Evolutionary conservation across 2,329 filamentous ascomycete species (phyloP).

Genomic region (Fusarium nematophilum): DNA sequence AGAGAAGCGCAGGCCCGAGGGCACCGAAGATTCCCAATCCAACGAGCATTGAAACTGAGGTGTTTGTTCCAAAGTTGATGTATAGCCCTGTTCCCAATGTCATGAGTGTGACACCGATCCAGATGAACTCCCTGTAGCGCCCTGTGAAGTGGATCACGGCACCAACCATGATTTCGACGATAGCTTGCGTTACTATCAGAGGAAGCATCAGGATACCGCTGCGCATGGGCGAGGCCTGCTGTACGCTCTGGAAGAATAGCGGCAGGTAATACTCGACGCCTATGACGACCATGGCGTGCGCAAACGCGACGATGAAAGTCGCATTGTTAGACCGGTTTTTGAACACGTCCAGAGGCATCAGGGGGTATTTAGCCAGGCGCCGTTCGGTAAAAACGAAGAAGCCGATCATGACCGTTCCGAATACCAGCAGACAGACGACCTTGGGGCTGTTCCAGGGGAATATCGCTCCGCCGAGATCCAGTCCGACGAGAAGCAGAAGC

Average conservation of each 20-base stretch:
- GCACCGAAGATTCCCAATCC: conserved; percentile 3
- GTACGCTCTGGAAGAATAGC: conserved; percentile 18
- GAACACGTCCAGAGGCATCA: conserved; percentile 14
- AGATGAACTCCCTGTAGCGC: conserved; percentile 2
- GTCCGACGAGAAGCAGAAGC: conserved; percentile 11
- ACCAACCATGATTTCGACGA: not conserved
- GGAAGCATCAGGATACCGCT: no score
- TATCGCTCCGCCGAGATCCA: conserved; percentile 13
- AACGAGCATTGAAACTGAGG: not conserved
- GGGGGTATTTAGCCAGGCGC: conserved; percentile 13
- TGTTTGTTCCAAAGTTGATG: no score
- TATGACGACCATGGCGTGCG: conserved; percentile 3
- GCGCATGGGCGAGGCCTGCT: not conserved
- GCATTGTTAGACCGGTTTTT: conserved; percentile 4
- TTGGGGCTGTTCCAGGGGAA: conserved; percentile 14
- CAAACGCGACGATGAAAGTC: conserved; percentile 1
- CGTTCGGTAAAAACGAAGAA: conserved; percentile 7
- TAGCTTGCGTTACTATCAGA: no score
- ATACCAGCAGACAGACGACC: conserved; percentile 15
- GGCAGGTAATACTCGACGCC: conserved; percentile 9
- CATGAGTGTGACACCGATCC: not conserved
- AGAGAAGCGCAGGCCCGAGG: not conserved
- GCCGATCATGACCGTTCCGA: not conserved
- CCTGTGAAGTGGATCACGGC: conserved; percentile 1
- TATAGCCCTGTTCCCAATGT: no score